Conservation (phyloP, 1,139 yeast species). For the Pichia kudriavzevii region DNA sequence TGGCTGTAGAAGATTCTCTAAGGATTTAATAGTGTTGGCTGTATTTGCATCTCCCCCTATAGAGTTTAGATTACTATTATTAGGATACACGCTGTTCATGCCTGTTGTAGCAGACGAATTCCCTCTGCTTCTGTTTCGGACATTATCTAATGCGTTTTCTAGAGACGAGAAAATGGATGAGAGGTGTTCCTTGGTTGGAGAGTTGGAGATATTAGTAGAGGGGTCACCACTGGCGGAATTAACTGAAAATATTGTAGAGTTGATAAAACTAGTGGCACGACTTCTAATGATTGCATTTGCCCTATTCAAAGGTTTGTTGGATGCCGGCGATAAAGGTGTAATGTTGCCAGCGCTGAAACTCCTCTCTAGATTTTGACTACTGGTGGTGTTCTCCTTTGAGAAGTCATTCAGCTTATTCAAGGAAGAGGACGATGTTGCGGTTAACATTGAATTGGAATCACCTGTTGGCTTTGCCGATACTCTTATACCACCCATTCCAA, state of each 20-base stretch:
- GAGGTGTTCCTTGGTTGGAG: conserved; percentile 15
- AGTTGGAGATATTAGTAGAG: conserved; percentile 2
- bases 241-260: no score
- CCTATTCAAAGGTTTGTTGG: conserved; percentile 3
- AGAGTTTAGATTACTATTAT: no score
- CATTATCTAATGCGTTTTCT: conserved; percentile 27
- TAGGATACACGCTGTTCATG: neutral
- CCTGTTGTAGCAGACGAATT: conserved; percentile 15
- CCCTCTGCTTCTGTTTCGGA: conserved; percentile 25
- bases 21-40: no score
- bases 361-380: no score
- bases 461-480: no score
- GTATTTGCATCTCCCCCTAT: no score
- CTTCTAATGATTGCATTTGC: conserved; percentile 18
- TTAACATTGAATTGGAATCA: no score
- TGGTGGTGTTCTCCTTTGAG: no score
- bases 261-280: conserved; percentile 26
- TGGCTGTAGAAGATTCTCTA: neutral
- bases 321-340: no score
- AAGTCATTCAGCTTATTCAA: no score
- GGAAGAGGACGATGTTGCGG: no score
- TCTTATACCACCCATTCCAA: no score
- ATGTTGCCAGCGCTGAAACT: conserved; percentile 3
- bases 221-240: neutral
- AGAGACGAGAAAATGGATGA: conserved; percentile 21